These are phyloP conservation scores for Liriodendron chinense DNA, from an alignment of 164 flowering plant species.

Conservation along the genomic window DNA sequence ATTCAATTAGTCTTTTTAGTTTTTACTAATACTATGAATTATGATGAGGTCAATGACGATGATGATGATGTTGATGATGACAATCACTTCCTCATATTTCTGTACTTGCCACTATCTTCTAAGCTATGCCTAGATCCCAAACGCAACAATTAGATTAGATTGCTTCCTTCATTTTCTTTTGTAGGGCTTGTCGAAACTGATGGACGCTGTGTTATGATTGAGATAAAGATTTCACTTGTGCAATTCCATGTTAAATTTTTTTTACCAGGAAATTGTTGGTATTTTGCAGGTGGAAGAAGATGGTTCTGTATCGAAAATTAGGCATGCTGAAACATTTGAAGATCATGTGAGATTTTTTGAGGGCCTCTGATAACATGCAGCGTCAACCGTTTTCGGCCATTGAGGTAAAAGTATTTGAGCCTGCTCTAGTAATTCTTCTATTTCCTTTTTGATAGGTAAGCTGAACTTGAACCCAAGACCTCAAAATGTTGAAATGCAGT, in stretches of 20 bases:
- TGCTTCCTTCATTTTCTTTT: no score
- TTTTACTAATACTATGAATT: no score
- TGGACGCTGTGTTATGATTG: background rate
- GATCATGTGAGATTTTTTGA: slow-evolving; percentile 83
- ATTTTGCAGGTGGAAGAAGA: slow-evolving; percentile 77
- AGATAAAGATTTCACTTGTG: no score
- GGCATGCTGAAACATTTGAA: slow-evolving; percentile 90
- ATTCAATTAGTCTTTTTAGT: no score
- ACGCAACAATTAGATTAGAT: no score
- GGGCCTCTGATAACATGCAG: slow-evolving; percentile 39
- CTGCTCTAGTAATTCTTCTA: no score
- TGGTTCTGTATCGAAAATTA: slow-evolving; percentile 75
- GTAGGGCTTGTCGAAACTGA: background rate
- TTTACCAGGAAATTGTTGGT: background rate
- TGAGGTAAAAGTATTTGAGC: no score
- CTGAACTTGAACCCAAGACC: no score
- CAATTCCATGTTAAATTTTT: background rate
- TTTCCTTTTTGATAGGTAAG: no score
- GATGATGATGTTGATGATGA: background rate
- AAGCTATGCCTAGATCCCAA: no score
- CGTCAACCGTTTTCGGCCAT: background rate
- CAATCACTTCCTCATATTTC: no score
- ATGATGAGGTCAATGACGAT: background rate
- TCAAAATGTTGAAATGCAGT: background rate
- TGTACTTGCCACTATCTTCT: background rate